These are phyloP conservation scores for Amanita fuliginea DNA, from an alignment of 768 basidiomycete species.

Conservation along the genomic window DNA sequence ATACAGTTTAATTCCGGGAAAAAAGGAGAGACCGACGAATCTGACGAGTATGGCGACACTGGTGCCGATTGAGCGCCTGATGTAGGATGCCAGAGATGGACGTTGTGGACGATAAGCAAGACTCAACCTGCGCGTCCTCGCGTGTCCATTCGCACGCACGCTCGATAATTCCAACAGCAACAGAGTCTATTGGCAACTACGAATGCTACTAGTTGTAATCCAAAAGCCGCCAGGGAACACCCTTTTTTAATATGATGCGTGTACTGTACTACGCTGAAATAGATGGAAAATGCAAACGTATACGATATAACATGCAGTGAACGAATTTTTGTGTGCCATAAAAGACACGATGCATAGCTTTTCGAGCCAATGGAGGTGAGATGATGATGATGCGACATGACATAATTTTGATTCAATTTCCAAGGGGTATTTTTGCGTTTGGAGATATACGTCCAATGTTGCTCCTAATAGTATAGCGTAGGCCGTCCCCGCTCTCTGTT, in stretches of 20 bases:
- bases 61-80: constrained; percentile 1
- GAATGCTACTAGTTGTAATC: neutral
- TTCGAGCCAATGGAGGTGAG: neutral
- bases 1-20: constrained; percentile 2
- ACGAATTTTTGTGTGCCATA: neutral
- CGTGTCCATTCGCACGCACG: constrained; percentile 12
- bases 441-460: neutral
- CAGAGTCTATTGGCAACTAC: neutral
- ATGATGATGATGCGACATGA: neutral
- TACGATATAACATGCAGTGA: constrained; percentile 3
- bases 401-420: constrained; percentile 2
- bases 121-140: constrained; percentile 6
- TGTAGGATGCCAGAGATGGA: neutral
- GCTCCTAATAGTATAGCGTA: constrained; percentile 4
- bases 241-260: neutral
- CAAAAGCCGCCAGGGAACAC: neutral
- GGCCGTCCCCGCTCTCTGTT: constrained; percentile 24
- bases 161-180: neutral
- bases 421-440: neutral
- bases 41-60: neutral
- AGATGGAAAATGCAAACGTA: neutral
- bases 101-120: constrained; percentile 8
- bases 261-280: constrained; percentile 4
- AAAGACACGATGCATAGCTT: neutral
- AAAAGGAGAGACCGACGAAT: neutral